phyloP scores from a whole-genome alignment of 2,329 filamentous ascomycete species.

The Ascochyta viciae-villosae region DNA sequence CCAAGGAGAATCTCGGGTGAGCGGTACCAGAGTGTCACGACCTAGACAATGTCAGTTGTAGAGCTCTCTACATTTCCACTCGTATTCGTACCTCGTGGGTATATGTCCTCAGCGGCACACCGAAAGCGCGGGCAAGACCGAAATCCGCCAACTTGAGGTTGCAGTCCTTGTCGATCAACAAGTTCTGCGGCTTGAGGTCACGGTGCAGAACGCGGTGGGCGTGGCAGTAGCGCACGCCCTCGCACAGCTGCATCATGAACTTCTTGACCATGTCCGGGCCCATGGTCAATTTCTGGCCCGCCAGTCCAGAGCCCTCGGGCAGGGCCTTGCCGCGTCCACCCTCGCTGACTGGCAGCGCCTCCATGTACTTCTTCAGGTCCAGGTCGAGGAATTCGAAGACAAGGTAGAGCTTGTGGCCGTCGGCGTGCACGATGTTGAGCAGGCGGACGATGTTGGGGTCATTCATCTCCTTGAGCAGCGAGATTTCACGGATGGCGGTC shows the following conservation, averaged over 20 bases:
- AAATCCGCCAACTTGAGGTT: constrained; percentile 93
- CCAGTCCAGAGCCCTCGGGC: constrained; percentile 74
- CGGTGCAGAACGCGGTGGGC: constrained; percentile 86
- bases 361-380: constrained; percentile 96
- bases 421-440: constrained; percentile 91
- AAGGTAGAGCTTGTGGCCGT: constrained; percentile 93
- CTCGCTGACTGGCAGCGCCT: constrained; percentile 81
- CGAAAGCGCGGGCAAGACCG: constrained; percentile 86
- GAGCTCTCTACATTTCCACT: not conserved
- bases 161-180: constrained; percentile 84
- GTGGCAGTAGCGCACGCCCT: constrained; percentile 87
- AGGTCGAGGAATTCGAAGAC: constrained; percentile 92
- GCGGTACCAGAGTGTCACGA: constrained; percentile 93
- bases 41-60: constrained; percentile 53
- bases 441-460: constrained; percentile 89
- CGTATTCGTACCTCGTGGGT: constrained; percentile 75
- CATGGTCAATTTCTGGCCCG: constrained; percentile 72
- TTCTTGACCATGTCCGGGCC: constrained; percentile 85
- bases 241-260: constrained; percentile 88
- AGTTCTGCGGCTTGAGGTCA: constrained; percentile 89
- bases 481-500: constrained; percentile 93
- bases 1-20: constrained; percentile 89
- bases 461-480: constrained; percentile 91
- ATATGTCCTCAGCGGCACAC: constrained; percentile 88
- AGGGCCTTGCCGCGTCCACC: constrained; percentile 85